Conservation (phyloP, 2,329 filamentous ascomycete species). For the Stagonosporopsis chrysanthemi region DNA sequence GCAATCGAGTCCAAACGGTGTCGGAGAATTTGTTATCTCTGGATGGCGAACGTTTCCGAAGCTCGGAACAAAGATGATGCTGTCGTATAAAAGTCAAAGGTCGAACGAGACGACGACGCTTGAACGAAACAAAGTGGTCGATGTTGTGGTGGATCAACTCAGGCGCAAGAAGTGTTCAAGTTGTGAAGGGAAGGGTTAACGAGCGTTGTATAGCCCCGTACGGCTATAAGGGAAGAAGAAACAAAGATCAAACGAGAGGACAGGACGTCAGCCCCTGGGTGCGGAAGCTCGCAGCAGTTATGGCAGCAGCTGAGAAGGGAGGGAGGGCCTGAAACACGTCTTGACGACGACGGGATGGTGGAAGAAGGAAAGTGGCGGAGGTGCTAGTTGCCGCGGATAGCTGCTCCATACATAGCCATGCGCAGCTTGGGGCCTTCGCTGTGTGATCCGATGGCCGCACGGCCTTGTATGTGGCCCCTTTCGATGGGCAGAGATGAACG, state of each 20-base stretch:
- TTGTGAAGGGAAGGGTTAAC: constrained; percentile 25
- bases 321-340: constrained; percentile 42
- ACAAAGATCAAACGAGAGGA: constrained; percentile 49
- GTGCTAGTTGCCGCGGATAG: constrained; percentile 37
- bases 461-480: constrained; percentile 41
- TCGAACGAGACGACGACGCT: constrained; percentile 13
- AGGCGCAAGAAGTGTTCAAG: constrained; percentile 20
- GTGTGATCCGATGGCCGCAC: constrained; percentile 39
- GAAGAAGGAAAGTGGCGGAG: constrained; percentile 36
- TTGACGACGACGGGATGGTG: constrained; percentile 37
- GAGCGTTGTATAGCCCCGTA: constrained; percentile 37
- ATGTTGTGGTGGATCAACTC: constrained; percentile 25
- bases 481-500: constrained; percentile 34
- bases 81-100: constrained; percentile 3
- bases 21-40: constrained; percentile 5
- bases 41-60: constrained; percentile 4
- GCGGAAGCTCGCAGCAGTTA: constrained; percentile 34
- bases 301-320: constrained; percentile 31
- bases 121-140: constrained; percentile 16
- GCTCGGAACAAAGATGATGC: constrained; percentile 11
- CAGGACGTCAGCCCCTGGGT: constrained; percentile 39
- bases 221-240: constrained; percentile 35
- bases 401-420: constrained; percentile 34
- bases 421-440: constrained; percentile 35
- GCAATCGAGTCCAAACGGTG: background rate